A percentile compares a stretch with the other conserved stretches of the same genome.
Evolutionary conservation across 2,329 filamentous ascomycete genomes (phyloP).

Genomic region (Drechslerella stenobrocha): DNA sequence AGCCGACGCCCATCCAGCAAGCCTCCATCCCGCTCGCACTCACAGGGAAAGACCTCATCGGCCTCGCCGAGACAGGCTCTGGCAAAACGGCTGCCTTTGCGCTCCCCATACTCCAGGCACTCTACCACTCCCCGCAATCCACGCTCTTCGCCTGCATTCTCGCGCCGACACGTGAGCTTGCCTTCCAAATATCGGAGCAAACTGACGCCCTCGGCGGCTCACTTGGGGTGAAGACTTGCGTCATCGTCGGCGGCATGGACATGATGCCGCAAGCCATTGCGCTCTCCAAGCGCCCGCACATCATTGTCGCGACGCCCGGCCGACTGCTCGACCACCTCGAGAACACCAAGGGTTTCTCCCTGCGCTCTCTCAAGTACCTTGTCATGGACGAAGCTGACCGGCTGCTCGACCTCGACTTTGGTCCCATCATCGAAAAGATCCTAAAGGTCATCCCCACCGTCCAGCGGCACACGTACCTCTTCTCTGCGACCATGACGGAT

Average conservation of each 20-base stretch:
- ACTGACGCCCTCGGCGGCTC: conserved; percentile 85
- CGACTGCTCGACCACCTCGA: conserved; percentile 88
- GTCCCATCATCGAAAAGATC: conserved; percentile 88
- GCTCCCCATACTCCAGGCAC: conserved; percentile 78
- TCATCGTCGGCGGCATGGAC: conserved; percentile 90
- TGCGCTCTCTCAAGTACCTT: conserved; percentile 79
- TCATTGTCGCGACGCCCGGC: conserved; percentile 89
- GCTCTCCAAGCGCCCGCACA: conserved; percentile 91
- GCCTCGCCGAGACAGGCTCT: conserved; percentile 89
- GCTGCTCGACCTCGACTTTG: conserved; percentile 90
- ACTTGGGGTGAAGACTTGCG: conserved; percentile 82
- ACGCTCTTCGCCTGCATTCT: conserved; percentile 85
- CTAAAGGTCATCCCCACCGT: conserved; percentile 77
- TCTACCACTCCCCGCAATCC: conserved; percentile 76
- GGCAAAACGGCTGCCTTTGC: conserved; percentile 97
- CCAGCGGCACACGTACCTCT: conserved; percentile 80
- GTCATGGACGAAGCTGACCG: conserved; percentile 96
- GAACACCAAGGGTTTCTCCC: conserved; percentile 92
- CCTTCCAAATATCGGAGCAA: conserved; percentile 83
- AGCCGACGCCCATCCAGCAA: conserved; percentile 84
- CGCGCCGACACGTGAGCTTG: conserved; percentile 89
- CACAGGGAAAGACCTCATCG: conserved; percentile 82
- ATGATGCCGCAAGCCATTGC: conserved; percentile 92
- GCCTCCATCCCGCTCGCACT: conserved; percentile 82
- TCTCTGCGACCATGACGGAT: conserved; percentile 89